Evolutionary conservation across 192 early-diverging fungal genomes (phyloP), one percentile per base, ranked within the genome.

Genomic region (Backusella tuberculispora): DNA sequence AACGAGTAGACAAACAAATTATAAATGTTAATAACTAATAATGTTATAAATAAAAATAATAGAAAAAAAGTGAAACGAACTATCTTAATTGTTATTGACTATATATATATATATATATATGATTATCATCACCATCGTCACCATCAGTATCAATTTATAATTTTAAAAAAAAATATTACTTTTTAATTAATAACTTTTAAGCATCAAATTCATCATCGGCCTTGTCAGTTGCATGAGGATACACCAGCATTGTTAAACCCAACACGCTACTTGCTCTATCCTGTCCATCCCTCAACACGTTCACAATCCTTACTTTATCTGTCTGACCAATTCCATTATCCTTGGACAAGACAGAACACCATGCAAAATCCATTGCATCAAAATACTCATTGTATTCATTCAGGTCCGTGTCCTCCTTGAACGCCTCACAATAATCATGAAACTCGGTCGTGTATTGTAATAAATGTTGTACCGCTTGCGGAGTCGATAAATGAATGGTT

Each of bases 261-360:
- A 69, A 24, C 14, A 29, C 15, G 7, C 10, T 14, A 3, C 43
- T 48, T 2, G 65, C 65, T 41, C 38, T 50, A 56, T 72, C 70
- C 12, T 60, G 70, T n/a, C 70, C 70, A 72, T 72, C 70, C 6
- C 53, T 5, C n/a, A 72, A 14, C 6, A 60, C 19, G 46, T 72
- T 72, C 3, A 72, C 37, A 29, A 72, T 72, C 9, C 70, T 72
- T 24, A 72, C 70, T 72, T 60, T 72, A 60, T 72, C 70, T 19
- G 70, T 72, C 12, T 50, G 29, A 12, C 37, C 34, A 34, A 48
- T 72, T 3, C 21, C 34, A 45, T 34, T 5, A 8, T 53, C 41
- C 5, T 24, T 50, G 7, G 29, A 42, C 1, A 72, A 10, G 6
- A 72, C 53, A 12, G 53, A 34, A 8, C 26, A 41, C 70, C 70